Base-by-base conservation (phyloP, 2,329 filamentous ascomycete genomes). In the Phialophora expanda region DNA sequence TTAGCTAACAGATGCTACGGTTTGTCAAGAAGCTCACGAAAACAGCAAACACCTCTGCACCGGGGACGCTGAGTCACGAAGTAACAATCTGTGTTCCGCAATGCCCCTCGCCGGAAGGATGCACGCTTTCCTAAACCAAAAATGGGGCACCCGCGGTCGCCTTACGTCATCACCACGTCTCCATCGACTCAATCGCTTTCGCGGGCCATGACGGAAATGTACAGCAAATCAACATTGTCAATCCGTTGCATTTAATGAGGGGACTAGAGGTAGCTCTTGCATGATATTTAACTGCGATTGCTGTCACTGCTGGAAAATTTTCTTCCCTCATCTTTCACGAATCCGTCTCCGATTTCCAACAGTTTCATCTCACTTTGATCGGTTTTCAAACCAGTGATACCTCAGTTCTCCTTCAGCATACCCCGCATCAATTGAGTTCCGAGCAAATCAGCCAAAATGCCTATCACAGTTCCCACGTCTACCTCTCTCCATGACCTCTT, bases 401-500 rank as follows among this genome's bases (percentile, higher is more conserved):
- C 44, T 48, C 60, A 46, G 17, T 30, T 34, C 24, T 44, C 26
- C 62, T 41, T 55, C 14, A 53, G 34, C n/a, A 24, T 53, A 55
- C 51, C 58, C 28, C 55, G 32, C 32, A 62, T 28, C 58, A 57
- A 62, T 44, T 48, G 46, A 61, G 38, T 50, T 44, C 41, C 9
- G 20, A 44, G 17, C 57, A 55, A 56, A 30, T 24, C 62, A 53
- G 64, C 61, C 61, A 70, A 64, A n/a, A 73, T 73, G 71, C 69
- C 69, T 67, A 65, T 71, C 67, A n/a, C 67, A 46, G 62, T 68
- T 46, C 71, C 71, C 12, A 64, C 67, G 34, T 22, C 66, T 28
- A 68, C 66, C 58, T 65, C 67, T 30, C 74, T 81, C 66, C 66
- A 79, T 55, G 77, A 79, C 66, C 77, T 80, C 24, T 76, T 84